phyloP scores from a whole-genome alignment of 2,329 filamentous ascomycete genomes.

The Fusarium phyllophilum region DNA sequence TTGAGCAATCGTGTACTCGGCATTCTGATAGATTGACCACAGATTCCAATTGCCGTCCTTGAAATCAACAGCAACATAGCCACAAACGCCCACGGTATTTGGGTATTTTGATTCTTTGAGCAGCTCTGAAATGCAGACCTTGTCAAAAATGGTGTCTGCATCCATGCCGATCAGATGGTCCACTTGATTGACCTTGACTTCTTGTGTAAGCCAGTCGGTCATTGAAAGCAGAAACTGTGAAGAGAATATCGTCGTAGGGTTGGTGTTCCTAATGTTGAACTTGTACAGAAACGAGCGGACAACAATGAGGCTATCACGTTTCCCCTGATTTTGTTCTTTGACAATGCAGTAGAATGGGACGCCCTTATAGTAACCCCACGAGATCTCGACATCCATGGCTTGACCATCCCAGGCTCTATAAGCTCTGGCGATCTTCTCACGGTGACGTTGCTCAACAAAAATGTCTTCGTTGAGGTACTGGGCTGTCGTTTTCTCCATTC shows the following conservation, averaged over 20 bases:
- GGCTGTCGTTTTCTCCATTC: constrained; percentile 37
- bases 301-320: constrained; percentile 55
- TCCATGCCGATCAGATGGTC: constrained; percentile 55
- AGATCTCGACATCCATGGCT: constrained; percentile 51
- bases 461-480: constrained; percentile 55
- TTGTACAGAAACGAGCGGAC: constrained; percentile 55
- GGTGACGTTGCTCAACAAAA: constrained; percentile 43
- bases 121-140: constrained; percentile 51
- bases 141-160: constrained; percentile 53
- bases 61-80: constrained; percentile 49
- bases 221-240: constrained; percentile 49
- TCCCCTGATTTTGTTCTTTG: constrained; percentile 56
- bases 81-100: constrained; percentile 54
- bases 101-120: constrained; percentile 49
- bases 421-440: constrained; percentile 46
- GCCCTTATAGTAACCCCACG: constrained; percentile 52
- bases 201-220: constrained; percentile 45
- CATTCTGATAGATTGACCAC: constrained; percentile 42
- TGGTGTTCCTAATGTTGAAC: constrained; percentile 52
- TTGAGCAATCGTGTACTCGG: constrained; percentile 43
- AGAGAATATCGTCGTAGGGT: constrained; percentile 51
- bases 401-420: constrained; percentile 53
- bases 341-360: constrained; percentile 55
- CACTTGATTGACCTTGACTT: constrained; percentile 46
- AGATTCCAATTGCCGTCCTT: constrained; percentile 38